Evolutionary conservation across 495 filamentous ascomycete species (phyloP).

Genomic region (Aspergillus bertholletiae): DNA sequence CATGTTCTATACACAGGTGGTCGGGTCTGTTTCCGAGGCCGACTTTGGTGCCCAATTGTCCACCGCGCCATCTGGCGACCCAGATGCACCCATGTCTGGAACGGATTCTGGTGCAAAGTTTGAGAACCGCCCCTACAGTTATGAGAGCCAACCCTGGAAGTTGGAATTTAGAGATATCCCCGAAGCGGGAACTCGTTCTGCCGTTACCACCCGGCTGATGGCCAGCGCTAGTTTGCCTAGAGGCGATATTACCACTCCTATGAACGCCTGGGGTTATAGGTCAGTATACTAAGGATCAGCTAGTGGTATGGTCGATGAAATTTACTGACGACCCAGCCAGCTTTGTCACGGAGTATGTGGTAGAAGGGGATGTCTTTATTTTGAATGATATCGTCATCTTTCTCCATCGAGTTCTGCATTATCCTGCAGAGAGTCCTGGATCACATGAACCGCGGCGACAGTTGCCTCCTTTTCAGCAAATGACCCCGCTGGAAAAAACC

Average conservation of each 20-base stretch:
- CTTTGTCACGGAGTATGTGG: constrained; percentile 45
- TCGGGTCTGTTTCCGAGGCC: constrained; percentile 34
- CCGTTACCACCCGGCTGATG: constrained; percentile 46
- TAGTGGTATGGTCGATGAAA: constrained; percentile 12
- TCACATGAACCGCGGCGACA: constrained; percentile 26
- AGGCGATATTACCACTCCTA: constrained; percentile 42
- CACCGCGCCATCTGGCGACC: constrained; percentile 10
- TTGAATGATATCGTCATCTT: constrained; percentile 46
- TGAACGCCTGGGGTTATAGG: constrained; percentile 53
- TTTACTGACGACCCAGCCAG: constrained; percentile 26
- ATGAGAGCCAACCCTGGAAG: constrained; percentile 42
- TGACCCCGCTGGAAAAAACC: constrained; percentile 41
- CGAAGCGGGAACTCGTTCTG: constrained; percentile 44
- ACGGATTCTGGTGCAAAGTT: constrained; percentile 14
- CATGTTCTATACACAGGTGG: constrained; percentile 49
- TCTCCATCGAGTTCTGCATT: constrained; percentile 45
- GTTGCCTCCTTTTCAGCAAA: constrained; percentile 30
- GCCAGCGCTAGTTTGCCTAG: constrained; percentile 39
- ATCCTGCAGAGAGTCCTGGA: constrained; percentile 23
- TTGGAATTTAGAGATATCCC: constrained; percentile 54
- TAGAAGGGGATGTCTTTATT: constrained; percentile 48
- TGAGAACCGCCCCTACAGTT: constrained; percentile 26
- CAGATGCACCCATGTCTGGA: constrained; percentile 33
- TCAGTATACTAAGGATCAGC: constrained; percentile 18
- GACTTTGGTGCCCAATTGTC: constrained; percentile 28